Conservation (phyloP, 2,329 filamentous ascomycete genomes). For the Dryadomyces quercivorus region DNA sequence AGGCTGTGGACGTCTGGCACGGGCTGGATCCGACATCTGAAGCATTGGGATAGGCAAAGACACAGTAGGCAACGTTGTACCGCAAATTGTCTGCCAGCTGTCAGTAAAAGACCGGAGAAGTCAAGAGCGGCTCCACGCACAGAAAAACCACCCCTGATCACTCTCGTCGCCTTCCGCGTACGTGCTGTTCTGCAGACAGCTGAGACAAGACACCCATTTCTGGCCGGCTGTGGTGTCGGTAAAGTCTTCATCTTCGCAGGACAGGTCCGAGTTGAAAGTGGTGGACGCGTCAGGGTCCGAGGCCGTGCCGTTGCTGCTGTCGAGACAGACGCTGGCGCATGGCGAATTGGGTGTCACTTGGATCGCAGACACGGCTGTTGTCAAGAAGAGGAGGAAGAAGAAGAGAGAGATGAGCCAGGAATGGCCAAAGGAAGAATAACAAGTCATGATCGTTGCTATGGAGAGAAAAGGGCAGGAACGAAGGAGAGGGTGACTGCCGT, state of each 20-base stretch:
- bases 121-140: slow-evolving; percentile 24
- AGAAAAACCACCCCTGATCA: slow-evolving; percentile 44
- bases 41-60: slow-evolving; percentile 39
- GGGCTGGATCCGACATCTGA: slow-evolving; percentile 31
- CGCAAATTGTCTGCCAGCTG: slow-evolving; percentile 35
- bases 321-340: slow-evolving; percentile 37
- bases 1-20: slow-evolving; percentile 38
- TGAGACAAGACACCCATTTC: slow-evolving; percentile 37
- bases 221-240: slow-evolving; percentile 23
- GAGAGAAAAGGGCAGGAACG: not conserved
- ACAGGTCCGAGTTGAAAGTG: slow-evolving; percentile 31
- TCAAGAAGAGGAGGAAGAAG: slow-evolving; percentile 8
- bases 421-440: not conserved
- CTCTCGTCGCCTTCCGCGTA: slow-evolving; percentile 34
- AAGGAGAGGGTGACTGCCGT: not conserved
- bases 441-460: not conserved
- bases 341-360: slow-evolving; percentile 43
- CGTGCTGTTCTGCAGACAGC: slow-evolving; percentile 39
- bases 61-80: slow-evolving; percentile 38
- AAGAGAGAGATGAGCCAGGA: slow-evolving; percentile 4
- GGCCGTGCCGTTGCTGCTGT: slow-evolving; percentile 26
- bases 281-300: slow-evolving; percentile 34
- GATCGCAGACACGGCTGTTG: slow-evolving; percentile 24
- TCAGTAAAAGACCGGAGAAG: not conserved
- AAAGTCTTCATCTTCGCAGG: slow-evolving; percentile 34